Percentiles rank a stretch among this genome's conserved stretches.
These are phyloP conservation scores for Crucibulum laeve DNA, from an alignment of 768 basidiomycete species.

Conservation along the genomic window DNA sequence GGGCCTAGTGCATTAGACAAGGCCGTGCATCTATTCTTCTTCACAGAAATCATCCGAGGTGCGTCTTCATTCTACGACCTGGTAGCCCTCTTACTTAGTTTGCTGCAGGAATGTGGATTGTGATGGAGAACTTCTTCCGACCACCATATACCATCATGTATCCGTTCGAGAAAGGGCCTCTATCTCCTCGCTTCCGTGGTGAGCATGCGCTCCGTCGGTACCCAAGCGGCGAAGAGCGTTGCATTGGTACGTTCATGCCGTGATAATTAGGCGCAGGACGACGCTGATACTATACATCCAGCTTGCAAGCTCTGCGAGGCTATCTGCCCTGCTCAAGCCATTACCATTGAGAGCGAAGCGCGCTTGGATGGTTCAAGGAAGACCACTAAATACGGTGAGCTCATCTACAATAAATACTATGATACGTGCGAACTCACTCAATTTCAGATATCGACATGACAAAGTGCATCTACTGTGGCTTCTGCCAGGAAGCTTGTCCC, in stretches of 20 bases:
- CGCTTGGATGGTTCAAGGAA: slow-evolving; percentile 92
- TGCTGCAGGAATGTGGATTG: slow-evolving; percentile 92
- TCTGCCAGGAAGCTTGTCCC: slow-evolving; percentile 99
- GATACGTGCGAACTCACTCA: slow-evolving; percentile 4
- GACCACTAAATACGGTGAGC: slow-evolving; percentile 93
- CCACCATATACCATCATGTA: slow-evolving; percentile 99
- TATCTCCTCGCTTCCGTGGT: slow-evolving; percentile 96
- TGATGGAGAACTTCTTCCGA: slow-evolving; percentile 86
- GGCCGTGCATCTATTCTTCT: slow-evolving; percentile 95
- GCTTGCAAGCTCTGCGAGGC: slow-evolving; percentile 99
- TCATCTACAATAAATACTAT: slow-evolving; percentile 1
- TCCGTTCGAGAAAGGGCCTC: slow-evolving; percentile 96
- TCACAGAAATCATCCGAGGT: slow-evolving; percentile 98
- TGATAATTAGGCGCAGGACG: not conserved
- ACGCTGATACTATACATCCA: slow-evolving; percentile 22
- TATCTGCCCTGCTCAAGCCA: slow-evolving; percentile 98
- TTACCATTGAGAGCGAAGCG: slow-evolving; percentile 98
- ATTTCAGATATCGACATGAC: slow-evolving; percentile 96
- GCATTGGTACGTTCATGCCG: slow-evolving; percentile 71
- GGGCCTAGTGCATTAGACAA: slow-evolving; percentile 94
- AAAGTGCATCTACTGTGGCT: slow-evolving; percentile 99
- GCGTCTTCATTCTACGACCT: slow-evolving; percentile 17
- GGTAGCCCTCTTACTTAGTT: slow-evolving; percentile 10
- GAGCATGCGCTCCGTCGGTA: slow-evolving; percentile 97
- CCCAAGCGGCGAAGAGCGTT: slow-evolving; percentile 96